A percentile compares a stretch with the other conserved stretches of the same genome.
phyloP scores from a whole-genome alignment of 2,329 filamentous ascomycete species.

The Didymosphaeria variabile region DNA sequence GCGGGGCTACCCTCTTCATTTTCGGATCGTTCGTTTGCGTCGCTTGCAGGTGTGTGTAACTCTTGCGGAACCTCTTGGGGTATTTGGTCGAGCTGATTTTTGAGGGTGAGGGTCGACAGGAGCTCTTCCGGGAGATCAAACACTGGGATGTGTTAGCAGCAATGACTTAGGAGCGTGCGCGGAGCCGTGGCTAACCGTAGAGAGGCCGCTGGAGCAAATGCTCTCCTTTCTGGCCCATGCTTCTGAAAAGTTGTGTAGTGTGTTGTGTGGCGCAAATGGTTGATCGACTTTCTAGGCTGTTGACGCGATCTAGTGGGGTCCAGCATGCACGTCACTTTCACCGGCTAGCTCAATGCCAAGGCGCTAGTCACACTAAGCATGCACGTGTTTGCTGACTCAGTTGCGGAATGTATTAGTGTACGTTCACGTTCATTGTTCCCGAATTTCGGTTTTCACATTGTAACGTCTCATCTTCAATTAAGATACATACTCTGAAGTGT shows the following conservation, averaged over 20 bases:
- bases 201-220: slow-evolving; percentile 49
- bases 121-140: slow-evolving; percentile 84
- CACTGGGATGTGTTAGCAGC: slow-evolving; percentile 60
- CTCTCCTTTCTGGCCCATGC: slow-evolving; percentile 43
- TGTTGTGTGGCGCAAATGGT: slow-evolving; percentile 1
- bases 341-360: slow-evolving; percentile 9
- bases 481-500: too few species aligned
- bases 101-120: slow-evolving; percentile 71
- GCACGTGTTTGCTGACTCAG: slow-evolving; percentile 3
- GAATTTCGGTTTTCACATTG: neutral
- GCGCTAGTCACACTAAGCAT: neutral
- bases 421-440: neutral
- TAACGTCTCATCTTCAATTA: neutral
- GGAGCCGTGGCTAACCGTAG: slow-evolving; percentile 41
- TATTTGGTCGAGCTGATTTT: slow-evolving; percentile 47
- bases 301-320: slow-evolving; percentile 6
- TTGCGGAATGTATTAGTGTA: slow-evolving; percentile 5
- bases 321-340: slow-evolving; percentile 16
- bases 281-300: slow-evolving; percentile 10
- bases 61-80: slow-evolving; percentile 26
- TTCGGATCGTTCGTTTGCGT: slow-evolving; percentile 50
- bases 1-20: slow-evolving; percentile 52
- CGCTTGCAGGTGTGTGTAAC: slow-evolving; percentile 20
- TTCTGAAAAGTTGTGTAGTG: neutral
- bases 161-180: neutral